Percentiles rank a stretch among this genome's conserved stretches.
Evolutionary conservation across 306 rosid genomes (phyloP).

Genomic region (Rosa rugosa): DNA sequence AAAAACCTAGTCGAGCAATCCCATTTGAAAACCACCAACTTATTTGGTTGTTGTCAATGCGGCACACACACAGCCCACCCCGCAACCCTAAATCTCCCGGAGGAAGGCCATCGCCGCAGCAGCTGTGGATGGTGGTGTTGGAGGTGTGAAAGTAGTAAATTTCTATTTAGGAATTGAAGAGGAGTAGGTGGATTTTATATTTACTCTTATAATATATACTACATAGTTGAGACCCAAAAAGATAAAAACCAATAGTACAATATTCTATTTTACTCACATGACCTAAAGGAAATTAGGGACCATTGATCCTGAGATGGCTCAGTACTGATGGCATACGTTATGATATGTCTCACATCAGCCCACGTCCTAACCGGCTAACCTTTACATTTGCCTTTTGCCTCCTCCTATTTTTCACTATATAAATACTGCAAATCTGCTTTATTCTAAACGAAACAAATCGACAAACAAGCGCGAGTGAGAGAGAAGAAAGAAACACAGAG

Average conservation of each 20-base stretch:
- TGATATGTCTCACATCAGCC: background rate
- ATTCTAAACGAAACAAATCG: background rate
- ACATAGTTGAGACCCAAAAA: too few species aligned
- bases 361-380: background rate
- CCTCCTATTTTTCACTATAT: background rate
- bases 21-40: background rate
- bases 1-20: background rate
- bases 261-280: too few species aligned
- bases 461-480: background rate
- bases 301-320: background rate
- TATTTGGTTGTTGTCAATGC: background rate
- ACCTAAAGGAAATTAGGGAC: background rate
- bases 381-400: background rate
- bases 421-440: background rate
- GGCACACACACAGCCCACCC: background rate
- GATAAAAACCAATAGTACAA: too few species aligned
- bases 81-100: background rate
- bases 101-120: background rate
- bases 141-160: background rate
- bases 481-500: background rate
- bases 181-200: background rate
- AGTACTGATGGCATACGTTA: background rate
- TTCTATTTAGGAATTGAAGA: background rate
- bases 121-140: background rate
- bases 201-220: background rate